phyloP scores from a whole-genome alignment of 148 eudicot genomes.

The Spergularia bocconei region DNA sequence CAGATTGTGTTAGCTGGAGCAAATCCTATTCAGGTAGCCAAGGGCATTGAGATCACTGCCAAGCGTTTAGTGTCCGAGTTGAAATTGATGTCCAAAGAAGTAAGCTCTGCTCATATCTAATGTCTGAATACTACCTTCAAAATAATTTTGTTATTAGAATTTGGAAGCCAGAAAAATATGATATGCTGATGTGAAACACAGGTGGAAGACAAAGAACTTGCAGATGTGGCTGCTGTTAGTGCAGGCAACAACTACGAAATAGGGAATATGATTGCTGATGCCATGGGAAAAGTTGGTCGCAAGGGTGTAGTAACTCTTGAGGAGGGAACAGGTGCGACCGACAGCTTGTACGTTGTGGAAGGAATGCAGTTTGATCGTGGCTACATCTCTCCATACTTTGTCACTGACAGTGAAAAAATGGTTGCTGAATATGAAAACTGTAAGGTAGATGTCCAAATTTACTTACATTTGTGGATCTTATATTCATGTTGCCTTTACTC shows the following conservation, averaged over 20 bases:
- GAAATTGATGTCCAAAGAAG: constrained; percentile 65
- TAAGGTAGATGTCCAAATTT: constrained; percentile 39
- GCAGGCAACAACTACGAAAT: constrained; percentile 94
- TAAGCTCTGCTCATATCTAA: constrained; percentile 6
- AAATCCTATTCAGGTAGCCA: constrained; percentile 71
- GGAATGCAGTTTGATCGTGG: constrained; percentile 77
- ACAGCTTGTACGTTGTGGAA: constrained; percentile 55
- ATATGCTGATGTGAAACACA: constrained; percentile 23
- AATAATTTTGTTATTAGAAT: neutral
- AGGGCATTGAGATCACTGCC: constrained; percentile 66
- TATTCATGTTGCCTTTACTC: neutral
- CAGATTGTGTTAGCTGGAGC: constrained; percentile 83
- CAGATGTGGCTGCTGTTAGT: constrained; percentile 99
- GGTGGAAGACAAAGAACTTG: constrained; percentile 94
- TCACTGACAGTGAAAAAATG: constrained; percentile 72
- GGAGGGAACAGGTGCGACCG: constrained; percentile 81
- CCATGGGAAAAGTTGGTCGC: constrained; percentile 89
- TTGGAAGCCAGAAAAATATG: neutral
- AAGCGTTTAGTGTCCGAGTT: constrained; percentile 66
- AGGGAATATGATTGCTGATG: constrained; percentile 94
- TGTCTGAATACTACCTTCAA: neutral
- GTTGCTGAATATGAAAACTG: constrained; percentile 56
- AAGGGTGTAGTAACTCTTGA: constrained; percentile 98
- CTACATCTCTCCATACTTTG: constrained; percentile 69
- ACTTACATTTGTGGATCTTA: neutral